Evolutionary conservation across 208 protist species (phyloP).

Genomic region (Leishmania braziliensis): DNA sequence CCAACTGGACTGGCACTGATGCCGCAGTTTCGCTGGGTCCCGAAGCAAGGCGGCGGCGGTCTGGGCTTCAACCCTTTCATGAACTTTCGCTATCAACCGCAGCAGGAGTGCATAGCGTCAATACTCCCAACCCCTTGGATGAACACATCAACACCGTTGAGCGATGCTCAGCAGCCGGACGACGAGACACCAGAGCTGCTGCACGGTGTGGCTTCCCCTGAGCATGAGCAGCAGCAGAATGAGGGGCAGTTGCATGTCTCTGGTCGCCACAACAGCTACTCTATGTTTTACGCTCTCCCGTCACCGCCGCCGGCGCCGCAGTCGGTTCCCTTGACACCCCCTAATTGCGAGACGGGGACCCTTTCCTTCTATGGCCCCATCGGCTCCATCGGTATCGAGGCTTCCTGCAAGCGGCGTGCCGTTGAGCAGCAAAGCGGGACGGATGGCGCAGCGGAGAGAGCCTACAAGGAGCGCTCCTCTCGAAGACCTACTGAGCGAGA

Average conservation of each 20-base stretch:
- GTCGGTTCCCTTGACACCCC: neutral
- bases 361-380: constrained; percentile 49
- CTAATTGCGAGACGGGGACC: neutral
- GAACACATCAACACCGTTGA: neutral
- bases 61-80: constrained; percentile 38
- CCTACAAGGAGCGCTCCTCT: constrained; percentile 30
- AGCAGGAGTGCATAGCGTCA: too few relatives aligned
- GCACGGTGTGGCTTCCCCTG: neutral
- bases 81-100: neutral
- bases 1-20: constrained; percentile 33
- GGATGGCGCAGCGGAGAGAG: constrained; percentile 31
- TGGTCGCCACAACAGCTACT: neutral
- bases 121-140: neutral
- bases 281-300: constrained; percentile 15
- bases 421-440: constrained; percentile 28
- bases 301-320: constrained; percentile 2
- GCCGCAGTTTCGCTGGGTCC: constrained; percentile 48
- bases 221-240: neutral
- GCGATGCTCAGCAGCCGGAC: neutral
- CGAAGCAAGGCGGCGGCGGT: constrained; percentile 29
- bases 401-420: constrained; percentile 27
- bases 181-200: neutral
- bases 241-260: neutral
- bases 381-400: constrained; percentile 36
- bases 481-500: neutral